Evolutionary conservation across 2,329 filamentous ascomycete species (phyloP), one percentile per base, ranked within the genome.

Genomic region (Monosporascus sp.): DNA sequence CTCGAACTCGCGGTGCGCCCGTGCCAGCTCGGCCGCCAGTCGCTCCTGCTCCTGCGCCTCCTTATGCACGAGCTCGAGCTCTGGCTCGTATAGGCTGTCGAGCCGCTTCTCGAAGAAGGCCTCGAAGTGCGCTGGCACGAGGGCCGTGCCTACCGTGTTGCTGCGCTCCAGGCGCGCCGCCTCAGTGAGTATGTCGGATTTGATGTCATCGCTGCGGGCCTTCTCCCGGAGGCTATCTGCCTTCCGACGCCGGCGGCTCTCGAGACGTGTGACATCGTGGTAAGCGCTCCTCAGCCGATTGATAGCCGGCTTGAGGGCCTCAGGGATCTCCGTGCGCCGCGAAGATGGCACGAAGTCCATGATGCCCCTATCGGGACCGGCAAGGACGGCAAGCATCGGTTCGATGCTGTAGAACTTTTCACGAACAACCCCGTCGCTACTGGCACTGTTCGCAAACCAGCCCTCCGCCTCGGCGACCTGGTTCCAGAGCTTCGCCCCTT

Each of bases 331-430:
- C 7, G 88, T 85, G 52, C 87, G 83, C 46, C 90, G 81, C 59
- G 89, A 94, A 50, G 88, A 93, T 0, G 94, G 94, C 1, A 99
- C 92, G 62, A 88, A 96, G 49, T 92, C 88, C 70, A 96, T 88
- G 15, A 97, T 77, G 44, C 86, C 87, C 9, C 89, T 82, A 63
- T 96, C 90, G 0, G 89, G 83, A 1, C 90, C 89, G 0, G 86
- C 86, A 4, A 99, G 78, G 5, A 97, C 77, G 3, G 79, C 78
- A 42, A 99, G 82, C 5, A 90, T 79, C 14, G 83, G 81, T 65
- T 94, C 88, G 38, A 88, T 89, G 37, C 86, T 83, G 18, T 80
- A 82, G 51, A 95, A 84, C 69, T 96, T 97, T 3, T 86, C 83
- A 55, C 88, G 83, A 2, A 96, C 89, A 2, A 82, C 67, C 1